Conservation (phyloP, 106 monocot genomes). For the Iris macrosiphon region DNA sequence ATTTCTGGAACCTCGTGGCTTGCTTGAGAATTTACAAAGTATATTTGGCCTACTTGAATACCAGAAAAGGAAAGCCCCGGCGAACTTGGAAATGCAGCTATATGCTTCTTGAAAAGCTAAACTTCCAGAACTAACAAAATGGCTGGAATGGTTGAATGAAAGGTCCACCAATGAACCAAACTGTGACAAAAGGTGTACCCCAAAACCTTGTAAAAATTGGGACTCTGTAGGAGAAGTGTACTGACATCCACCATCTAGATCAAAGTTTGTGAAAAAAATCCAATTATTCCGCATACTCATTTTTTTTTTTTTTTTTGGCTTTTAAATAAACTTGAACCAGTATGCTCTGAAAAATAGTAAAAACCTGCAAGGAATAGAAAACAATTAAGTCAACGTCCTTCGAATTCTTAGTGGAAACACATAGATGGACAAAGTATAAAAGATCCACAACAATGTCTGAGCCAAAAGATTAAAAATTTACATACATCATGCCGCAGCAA, state of each 20-base stretch:
- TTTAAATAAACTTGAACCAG: too few relatives aligned
- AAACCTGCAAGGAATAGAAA: too few relatives aligned
- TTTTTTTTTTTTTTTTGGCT: too few relatives aligned
- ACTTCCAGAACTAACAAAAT: slow-evolving; percentile 46
- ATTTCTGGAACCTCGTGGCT: slow-evolving; percentile 11
- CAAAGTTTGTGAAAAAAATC: slow-evolving; percentile 33
- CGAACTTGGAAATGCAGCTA: slow-evolving; percentile 52
- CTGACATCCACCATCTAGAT: slow-evolving; percentile 22
- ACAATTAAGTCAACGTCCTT: too few relatives aligned
- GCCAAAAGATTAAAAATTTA: too few relatives aligned
- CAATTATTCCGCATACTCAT: slow-evolving; percentile 35
- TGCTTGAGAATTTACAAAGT: slow-evolving; percentile 16
- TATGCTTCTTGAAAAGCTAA: slow-evolving; percentile 56
- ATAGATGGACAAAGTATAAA: too few relatives aligned
- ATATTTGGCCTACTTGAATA: slow-evolving; percentile 42
- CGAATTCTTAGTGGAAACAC: too few relatives aligned
- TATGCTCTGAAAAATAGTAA: too few relatives aligned
- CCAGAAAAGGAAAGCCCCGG: slow-evolving; percentile 65
- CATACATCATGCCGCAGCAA: too few relatives aligned
- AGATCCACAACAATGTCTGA: too few relatives aligned
- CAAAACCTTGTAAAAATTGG: slow-evolving; percentile 48
- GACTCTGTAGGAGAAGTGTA: slow-evolving; percentile 32
- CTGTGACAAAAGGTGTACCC: slow-evolving; percentile 36
- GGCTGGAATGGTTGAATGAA: slow-evolving; percentile 37
- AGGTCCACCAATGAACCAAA: slow-evolving; percentile 47